A percentile compares a stretch with the other conserved stretches of the same genome.
Conservation (phyloP, 164 flowering plant genomes). For the Pachysandra terminalis region DNA sequence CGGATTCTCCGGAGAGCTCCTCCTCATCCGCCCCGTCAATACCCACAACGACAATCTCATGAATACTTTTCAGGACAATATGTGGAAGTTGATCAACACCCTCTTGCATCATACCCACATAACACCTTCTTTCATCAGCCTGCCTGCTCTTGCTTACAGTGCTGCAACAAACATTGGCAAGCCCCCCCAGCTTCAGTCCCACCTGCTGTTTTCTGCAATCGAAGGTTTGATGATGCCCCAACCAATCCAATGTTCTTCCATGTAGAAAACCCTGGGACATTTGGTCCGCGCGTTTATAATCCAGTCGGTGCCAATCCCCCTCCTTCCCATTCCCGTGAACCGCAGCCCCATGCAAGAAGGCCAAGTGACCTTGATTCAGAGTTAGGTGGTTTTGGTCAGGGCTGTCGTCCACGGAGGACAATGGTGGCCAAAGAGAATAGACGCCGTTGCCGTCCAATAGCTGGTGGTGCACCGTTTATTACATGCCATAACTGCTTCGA, state of each 20-base stretch:
- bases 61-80: conserved; percentile 36
- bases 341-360: conserved; percentile 36
- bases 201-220: conserved; percentile 23
- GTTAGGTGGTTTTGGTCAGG: conserved; percentile 29
- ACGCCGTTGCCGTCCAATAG: conserved; percentile 22
- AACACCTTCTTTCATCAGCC: conserved; percentile 46
- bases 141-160: conserved; percentile 58
- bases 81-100: conserved; percentile 26
- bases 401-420: conserved; percentile 32
- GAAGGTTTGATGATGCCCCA: conserved; percentile 28
- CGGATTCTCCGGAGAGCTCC: conserved; percentile 32
- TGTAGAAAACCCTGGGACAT: conserved; percentile 26
- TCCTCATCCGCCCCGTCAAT: conserved; percentile 28
- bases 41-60: conserved; percentile 28
- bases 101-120: conserved; percentile 31
- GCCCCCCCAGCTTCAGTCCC: conserved; percentile 33
- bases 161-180: conserved; percentile 42
- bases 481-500: conserved; percentile 28
- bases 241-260: conserved; percentile 30
- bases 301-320: conserved; percentile 28
- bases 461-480: background rate
- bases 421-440: conserved; percentile 23
- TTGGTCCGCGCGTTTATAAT: conserved; percentile 28
- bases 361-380: conserved; percentile 41
- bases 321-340: conserved; percentile 21